phyloP scores from a whole-genome alignment of 139 green algal species.

The Protoeuglena noctilucae region DNA sequence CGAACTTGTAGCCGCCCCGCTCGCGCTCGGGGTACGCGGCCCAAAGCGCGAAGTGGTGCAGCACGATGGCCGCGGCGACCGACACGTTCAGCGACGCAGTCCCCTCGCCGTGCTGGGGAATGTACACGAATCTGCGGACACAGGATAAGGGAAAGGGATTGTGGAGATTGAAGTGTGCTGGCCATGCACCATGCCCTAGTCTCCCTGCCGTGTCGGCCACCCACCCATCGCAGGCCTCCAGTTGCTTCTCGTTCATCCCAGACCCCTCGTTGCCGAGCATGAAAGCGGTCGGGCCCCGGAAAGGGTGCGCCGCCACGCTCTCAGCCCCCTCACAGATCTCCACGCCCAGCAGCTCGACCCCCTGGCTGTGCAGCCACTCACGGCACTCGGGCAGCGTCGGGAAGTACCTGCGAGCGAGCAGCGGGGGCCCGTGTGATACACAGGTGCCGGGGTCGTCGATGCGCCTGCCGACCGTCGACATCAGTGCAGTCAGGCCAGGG shows the following conservation, averaged over 20 bases:
- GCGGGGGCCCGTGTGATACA: background rate
- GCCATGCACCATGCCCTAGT: too few relatives aligned
- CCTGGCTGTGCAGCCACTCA: constrained; percentile 20
- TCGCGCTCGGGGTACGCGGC: constrained; percentile 46
- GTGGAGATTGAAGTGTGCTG: too few relatives aligned
- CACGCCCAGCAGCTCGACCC: constrained; percentile 60
- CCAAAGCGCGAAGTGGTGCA: constrained; percentile 84
- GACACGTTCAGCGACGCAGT: constrained; percentile 92
- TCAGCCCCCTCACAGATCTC: constrained; percentile 63
- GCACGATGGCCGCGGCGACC: constrained; percentile 75
- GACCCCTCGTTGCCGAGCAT: constrained; percentile 85
- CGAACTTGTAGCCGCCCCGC: constrained; percentile 57
- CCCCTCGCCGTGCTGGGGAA: constrained; percentile 61
- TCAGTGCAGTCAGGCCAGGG: background rate
- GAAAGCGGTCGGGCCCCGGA: constrained; percentile 64
- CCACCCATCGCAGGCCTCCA: constrained; percentile 63
- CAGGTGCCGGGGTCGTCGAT: background rate
- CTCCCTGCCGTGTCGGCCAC: too few relatives aligned
- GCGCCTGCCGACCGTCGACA: background rate
- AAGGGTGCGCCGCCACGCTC: constrained; percentile 55
- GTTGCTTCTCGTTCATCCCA: constrained; percentile 60
- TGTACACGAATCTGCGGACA: constrained; percentile 98
- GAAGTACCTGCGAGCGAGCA: constrained; percentile 35
- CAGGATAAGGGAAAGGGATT: too few relatives aligned
- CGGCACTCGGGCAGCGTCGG: constrained; percentile 48